Conservation (phyloP, 306 rosid species). For the Psophocarpus tetragonolobus region DNA sequence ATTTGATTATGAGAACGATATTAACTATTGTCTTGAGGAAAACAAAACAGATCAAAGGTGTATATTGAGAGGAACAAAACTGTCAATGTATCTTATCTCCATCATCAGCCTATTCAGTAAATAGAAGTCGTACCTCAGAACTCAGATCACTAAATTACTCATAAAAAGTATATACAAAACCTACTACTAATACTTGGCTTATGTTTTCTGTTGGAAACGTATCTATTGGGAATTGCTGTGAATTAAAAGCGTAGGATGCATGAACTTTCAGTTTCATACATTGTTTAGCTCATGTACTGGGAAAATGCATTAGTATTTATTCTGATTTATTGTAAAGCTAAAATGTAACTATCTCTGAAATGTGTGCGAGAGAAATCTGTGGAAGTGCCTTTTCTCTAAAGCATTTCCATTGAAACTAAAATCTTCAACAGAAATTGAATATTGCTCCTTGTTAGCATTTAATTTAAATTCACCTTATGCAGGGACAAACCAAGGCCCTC, state of each 20-base stretch:
- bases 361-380: background rate
- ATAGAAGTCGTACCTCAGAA: background rate
- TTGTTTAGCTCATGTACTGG: background rate
- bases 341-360: background rate
- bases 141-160: background rate
- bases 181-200: background rate
- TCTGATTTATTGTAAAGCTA: background rate
- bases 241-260: background rate
- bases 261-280: background rate
- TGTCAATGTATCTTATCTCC: conserved; percentile 2
- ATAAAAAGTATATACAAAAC: background rate
- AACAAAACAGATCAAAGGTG: background rate
- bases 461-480: background rate
- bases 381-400: background rate
- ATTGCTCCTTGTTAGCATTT: background rate
- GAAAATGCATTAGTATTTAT: background rate
- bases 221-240: background rate
- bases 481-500: too few relatives aligned
- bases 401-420: background rate
- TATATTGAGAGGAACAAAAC: background rate
- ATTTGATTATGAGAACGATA: background rate
- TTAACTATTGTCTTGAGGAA: background rate
- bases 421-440: background rate
- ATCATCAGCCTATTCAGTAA: background rate
- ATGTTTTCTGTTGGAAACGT: background rate